A percentile compares a stretch with the other conserved stretches of the same genome.
phyloP scores from a whole-genome alignment of 192 early-diverging fungal species.

The Oehlia diaphana region DNA sequence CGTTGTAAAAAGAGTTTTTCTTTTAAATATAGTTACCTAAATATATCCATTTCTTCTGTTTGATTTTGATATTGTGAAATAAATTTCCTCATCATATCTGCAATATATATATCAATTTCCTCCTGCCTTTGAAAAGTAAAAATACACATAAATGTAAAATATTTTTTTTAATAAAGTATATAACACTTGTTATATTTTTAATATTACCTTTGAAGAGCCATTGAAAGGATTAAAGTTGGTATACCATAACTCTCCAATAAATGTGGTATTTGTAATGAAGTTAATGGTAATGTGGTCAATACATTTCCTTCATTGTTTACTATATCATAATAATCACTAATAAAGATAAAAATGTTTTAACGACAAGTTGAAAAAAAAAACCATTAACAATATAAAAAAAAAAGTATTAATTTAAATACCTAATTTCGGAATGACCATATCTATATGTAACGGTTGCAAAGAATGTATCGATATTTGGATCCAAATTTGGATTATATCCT shows the following conservation, averaged over 20 bases:
- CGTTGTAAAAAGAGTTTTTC: not conserved
- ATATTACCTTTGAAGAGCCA: constrained; percentile 22
- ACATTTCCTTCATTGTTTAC: constrained; percentile 5
- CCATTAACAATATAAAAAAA: too few relatives aligned
- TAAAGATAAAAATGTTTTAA: not conserved
- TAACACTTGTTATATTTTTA: not conserved
- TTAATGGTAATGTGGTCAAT: constrained; percentile 2
- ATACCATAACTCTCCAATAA: constrained; percentile 9
- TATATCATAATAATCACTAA: constrained; percentile 18
- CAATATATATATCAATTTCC: not conserved
- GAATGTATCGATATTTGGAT: not conserved
- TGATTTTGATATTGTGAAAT: not conserved
- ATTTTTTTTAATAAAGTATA: too few relatives aligned
- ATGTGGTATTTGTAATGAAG: not conserved
- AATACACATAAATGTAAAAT: not conserved
- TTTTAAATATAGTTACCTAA: not conserved
- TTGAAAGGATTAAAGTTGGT: not conserved
- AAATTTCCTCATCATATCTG: not conserved
- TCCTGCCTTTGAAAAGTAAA: not conserved
- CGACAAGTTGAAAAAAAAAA: not conserved
- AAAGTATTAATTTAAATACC: not conserved
- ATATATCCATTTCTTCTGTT: not conserved
- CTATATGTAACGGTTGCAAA: not conserved
- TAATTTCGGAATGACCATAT: constrained; percentile 9
- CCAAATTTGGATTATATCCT: not conserved